phyloP scores from a whole-genome alignment of 768 basidiomycete genomes.

The Tulasnella sp. region DNA sequence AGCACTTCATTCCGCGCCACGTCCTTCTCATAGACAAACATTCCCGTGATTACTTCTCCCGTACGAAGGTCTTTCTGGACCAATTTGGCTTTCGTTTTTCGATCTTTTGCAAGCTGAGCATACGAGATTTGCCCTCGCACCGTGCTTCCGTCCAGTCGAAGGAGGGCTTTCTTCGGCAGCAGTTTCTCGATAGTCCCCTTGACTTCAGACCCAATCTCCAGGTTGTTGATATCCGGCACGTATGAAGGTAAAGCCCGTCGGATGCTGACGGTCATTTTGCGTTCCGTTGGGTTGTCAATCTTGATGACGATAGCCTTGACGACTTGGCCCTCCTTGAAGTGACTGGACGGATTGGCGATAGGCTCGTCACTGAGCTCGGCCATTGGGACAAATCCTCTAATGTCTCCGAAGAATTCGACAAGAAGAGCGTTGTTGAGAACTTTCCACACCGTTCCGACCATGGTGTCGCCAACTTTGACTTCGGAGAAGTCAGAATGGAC shows the following conservation, averaged over 20 bases:
- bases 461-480: constrained; percentile 67
- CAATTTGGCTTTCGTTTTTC: constrained; percentile 65
- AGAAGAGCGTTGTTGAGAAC: constrained; percentile 77
- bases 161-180: background rate
- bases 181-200: background rate
- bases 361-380: constrained; percentile 82
- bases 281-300: constrained; percentile 59
- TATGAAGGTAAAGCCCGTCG: constrained; percentile 69
- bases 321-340: constrained; percentile 79
- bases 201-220: constrained; percentile 77
- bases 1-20: constrained; percentile 84
- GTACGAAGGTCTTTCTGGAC: constrained; percentile 63
- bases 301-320: constrained; percentile 80
- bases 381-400: constrained; percentile 78
- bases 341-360: constrained; percentile 52
- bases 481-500: constrained; percentile 68
- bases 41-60: constrained; percentile 71
- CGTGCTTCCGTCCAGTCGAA: constrained; percentile 70
- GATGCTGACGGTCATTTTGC: constrained; percentile 77
- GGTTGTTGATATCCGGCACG: constrained; percentile 64
- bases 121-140: constrained; percentile 84
- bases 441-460: constrained; percentile 83
- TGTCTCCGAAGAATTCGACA: constrained; percentile 88
- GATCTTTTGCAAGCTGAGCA: constrained; percentile 82
- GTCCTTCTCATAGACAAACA: constrained; percentile 89